Evolutionary conservation across 2,329 filamentous ascomycete genomes (phyloP).

Genomic region (Trichoderma sp.): DNA sequence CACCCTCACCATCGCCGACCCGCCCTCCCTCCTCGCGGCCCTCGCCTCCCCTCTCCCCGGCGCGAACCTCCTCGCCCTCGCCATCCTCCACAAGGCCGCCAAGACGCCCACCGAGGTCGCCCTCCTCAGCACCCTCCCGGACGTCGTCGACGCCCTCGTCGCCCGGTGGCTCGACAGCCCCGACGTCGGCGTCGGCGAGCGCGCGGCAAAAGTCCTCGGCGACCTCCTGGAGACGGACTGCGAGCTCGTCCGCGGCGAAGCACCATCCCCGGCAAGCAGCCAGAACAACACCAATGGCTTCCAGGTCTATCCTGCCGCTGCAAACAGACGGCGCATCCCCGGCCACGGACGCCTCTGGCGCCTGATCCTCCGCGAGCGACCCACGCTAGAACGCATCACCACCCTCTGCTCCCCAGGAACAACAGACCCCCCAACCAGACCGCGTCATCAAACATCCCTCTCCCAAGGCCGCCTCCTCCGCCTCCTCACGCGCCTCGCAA

Average conservation of each 20-base stretch:
- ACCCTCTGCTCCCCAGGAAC: constrained; percentile 39
- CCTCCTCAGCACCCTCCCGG: constrained; percentile 53
- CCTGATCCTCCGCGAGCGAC: constrained; percentile 51
- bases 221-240: constrained; percentile 61
- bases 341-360: constrained; percentile 59
- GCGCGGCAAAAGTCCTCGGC: constrained; percentile 53
- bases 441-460: constrained; percentile 48
- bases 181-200: constrained; percentile 59
- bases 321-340: constrained; percentile 41
- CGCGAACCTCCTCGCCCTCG: constrained; percentile 60
- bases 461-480: constrained; percentile 58
- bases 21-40: constrained; percentile 54
- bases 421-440: constrained; percentile 32
- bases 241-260: constrained; percentile 41
- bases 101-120: constrained; percentile 51
- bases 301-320: constrained; percentile 37
- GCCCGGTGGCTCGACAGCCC: constrained; percentile 56
- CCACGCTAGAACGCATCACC: constrained; percentile 51
- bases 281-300: constrained; percentile 35
- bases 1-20: constrained; percentile 54
- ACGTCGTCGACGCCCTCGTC: constrained; percentile 53
- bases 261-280: constrained; percentile 31
- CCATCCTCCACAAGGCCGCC: constrained; percentile 59
- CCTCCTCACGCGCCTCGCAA: constrained; percentile 53
- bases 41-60: constrained; percentile 57